Evolutionary conservation across 768 basidiomycete genomes (phyloP), one percentile per base, ranked within the genome.

Genomic region (Naematelia encephala): DNA sequence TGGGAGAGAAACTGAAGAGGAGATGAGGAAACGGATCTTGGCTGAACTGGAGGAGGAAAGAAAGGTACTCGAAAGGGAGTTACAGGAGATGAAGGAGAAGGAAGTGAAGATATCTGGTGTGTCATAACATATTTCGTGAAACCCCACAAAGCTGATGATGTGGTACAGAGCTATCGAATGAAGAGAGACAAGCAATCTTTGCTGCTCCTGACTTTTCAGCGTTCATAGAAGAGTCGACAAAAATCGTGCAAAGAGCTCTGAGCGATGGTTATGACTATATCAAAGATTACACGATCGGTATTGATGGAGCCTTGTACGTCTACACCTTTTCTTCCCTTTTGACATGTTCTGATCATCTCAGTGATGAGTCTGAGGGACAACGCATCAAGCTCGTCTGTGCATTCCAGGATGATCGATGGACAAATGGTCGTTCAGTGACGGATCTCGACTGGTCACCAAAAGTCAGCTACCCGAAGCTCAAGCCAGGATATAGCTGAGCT

Each of bases 381-480:
- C 85, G 86, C 50, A 87, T 97, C 43, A 92, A 94, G 75, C 83
- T 86, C n/a, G 81, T 94, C n/a, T 97, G 94, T 69, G 87, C 88
- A 47, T 98, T 98, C 79, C 87, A 82, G 64, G 93, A 96, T 71
- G 91, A 96, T 72, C 82, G 89, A 48, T 89, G 90, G 78, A 88
- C 88, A 4, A 90, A 89, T 78, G 92, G 94, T 72, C 81, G 96
- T 54, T 94, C 93, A 4, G 90, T 99, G 60, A 99, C 96, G 0
- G 91, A 91, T 66, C 81, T 97, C 12, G 94, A 97, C 69, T 99
- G 96, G 96, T 97, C 93, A 51, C 90, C 90, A 1, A 97, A 97
- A 82, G 94, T 90, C 62, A 54, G 78, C 57, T 44, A 48, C 23
- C 12, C 14, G 13, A 11, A 25, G 5, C 13, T 53, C 5, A 1